phyloP scores from a whole-genome alignment of 2,329 filamentous ascomycete genomes.

The Dryadomyces quercivorus region DNA sequence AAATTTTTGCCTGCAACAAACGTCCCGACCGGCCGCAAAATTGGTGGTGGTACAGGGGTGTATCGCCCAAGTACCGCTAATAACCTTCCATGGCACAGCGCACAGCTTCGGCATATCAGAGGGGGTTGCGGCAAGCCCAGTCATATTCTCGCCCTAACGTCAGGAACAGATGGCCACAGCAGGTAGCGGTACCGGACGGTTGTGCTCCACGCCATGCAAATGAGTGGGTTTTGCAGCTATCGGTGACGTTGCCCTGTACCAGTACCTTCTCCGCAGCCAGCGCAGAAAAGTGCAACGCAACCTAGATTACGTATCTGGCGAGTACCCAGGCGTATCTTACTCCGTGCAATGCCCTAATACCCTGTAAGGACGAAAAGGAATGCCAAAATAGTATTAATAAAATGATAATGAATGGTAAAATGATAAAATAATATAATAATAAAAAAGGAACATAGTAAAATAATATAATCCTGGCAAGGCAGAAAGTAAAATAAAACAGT shows the following conservation, averaged over 20 bases:
- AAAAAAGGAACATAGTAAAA: no score
- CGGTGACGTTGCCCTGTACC: neutral
- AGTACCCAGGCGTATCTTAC: no score
- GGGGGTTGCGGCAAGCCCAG: neutral
- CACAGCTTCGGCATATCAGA: neutral
- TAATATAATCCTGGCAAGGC: no score
- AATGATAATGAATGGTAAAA: no score
- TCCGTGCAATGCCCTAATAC: no score
- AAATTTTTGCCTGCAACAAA: neutral
- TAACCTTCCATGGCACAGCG: neutral
- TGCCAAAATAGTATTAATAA: no score
- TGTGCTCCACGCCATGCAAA: neutral
- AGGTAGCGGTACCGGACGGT: neutral
- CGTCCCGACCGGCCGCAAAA: neutral
- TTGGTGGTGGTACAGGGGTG: neutral
- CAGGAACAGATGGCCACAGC: neutral
- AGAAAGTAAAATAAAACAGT: no score
- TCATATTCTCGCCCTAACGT: neutral
- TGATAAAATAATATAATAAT: no score
- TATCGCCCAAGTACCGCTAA: neutral
- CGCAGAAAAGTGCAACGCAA: neutral
- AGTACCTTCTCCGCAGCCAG: neutral
- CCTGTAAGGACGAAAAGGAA: no score
- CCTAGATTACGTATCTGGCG: neutral
- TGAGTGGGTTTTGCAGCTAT: neutral